Evolutionary conservation across 768 basidiomycete species (phyloP), one percentile per base, ranked within the genome.

Genomic region (Amanita inopinata): DNA sequence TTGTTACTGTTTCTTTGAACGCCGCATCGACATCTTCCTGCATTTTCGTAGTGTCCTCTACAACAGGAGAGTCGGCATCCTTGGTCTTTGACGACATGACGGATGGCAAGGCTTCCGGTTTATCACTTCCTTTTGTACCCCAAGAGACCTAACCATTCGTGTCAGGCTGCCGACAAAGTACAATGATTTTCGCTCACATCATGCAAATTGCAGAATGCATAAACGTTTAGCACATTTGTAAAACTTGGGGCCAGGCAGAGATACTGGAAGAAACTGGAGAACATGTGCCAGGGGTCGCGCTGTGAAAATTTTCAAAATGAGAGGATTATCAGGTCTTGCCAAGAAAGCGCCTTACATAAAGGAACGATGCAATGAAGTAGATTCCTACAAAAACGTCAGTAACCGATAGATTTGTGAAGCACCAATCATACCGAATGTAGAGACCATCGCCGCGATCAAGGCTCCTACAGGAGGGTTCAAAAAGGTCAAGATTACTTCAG

Each of bases 231-330:
- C 33, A 98, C 83, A 58, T 96, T 97, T 25, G 83, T 92, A 66
- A 94, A 94, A 52, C 84, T 88, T 1, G 89, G 88, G 8, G 94
- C 94, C 45, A 98, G 61, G 54, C 80, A 81, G 38, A 94, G 66
- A 57, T 93, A 94, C 58, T 93, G 93, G 52, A 83, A 65, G 72
- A 96, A 91, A 52, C 88, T 91, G 18, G 88, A 87, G 62, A 93
- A 81, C 80, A 98, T 84, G 62, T 97, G 93, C 93, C 93, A 97
- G 3, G 93, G 93, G 62, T 97, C 93, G 48, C 88, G 80, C 85
- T 91, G 47, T 8, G 46, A 14, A 37, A 18, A 5, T 3, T 20
- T 3, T 39, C 20, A 33, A 24, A 12, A 38, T 8, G 10, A 14
- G 5, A 32, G 4, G 12, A 3, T 39, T 2, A 25, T 12, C 15